Evolutionary conservation across 805 yeast species (phyloP).

Genomic region (Yamadazyma phyllophila): DNA sequence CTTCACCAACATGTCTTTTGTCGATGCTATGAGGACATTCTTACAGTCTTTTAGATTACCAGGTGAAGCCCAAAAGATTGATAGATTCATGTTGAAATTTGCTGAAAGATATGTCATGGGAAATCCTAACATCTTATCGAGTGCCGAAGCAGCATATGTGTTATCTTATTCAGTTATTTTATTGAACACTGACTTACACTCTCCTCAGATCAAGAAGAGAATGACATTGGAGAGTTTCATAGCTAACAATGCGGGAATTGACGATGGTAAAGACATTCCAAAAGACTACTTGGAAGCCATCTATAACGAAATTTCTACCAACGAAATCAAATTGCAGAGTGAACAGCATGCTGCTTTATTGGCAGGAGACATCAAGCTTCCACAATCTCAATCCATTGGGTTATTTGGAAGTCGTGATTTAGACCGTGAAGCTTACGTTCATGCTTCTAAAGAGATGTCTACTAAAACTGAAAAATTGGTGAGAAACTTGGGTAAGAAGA

Average conservation of each 20-base stretch:
- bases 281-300: slow-evolving; percentile 66
- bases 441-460: slow-evolving; percentile 90
- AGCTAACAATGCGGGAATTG: slow-evolving; percentile 85
- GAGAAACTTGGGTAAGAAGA: slow-evolving; percentile 54
- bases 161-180: slow-evolving; percentile 88
- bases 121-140: slow-evolving; percentile 82
- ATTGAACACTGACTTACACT: slow-evolving; percentile 93
- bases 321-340: slow-evolving; percentile 88
- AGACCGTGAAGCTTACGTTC: slow-evolving; percentile 80
- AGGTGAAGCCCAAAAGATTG: slow-evolving; percentile 98
- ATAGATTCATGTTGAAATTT: slow-evolving; percentile 93
- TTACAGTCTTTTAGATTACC: slow-evolving; percentile 91
- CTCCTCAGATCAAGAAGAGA: slow-evolving; percentile 76
- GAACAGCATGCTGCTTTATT: slow-evolving; percentile 92
- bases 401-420: slow-evolving; percentile 69
- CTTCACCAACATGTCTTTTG: slow-evolving; percentile 65
- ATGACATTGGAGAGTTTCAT: slow-evolving; percentile 89
- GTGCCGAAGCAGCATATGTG: slow-evolving; percentile 92
- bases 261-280: slow-evolving; percentile 84
- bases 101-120: slow-evolving; percentile 90
- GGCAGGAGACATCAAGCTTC: slow-evolving; percentile 51
- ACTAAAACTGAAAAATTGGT: slow-evolving; percentile 84
- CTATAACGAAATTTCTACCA: slow-evolving; percentile 70
- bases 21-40: slow-evolving; percentile 80
- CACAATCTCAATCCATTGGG: slow-evolving; percentile 41